Evolutionary conservation across 1,284 basidiomycete species (phyloP), one percentile per base, ranked within the genome.

Genomic region (Rugosomyces carneus): DNA sequence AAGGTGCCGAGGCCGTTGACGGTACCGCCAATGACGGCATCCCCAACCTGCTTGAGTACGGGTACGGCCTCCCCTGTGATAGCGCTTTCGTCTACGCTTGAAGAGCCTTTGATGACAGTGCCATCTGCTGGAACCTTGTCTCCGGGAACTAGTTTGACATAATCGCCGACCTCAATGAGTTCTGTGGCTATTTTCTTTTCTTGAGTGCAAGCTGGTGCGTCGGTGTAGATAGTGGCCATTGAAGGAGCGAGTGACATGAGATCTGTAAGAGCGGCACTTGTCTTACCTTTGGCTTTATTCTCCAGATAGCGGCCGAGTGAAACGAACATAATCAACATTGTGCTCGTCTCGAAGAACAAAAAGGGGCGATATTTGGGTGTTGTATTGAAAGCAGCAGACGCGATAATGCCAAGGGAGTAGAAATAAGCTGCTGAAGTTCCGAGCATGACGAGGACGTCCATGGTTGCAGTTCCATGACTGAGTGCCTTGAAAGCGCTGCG

Each of bases 311-410:
- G 83, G 1, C 95, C 96, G 23, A 99, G 80, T 3, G 92, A 93
- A 56, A 98, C 90, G 62, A 99, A 99, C 66, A 87, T 93, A 75
- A 99, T 89, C 48, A 99, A 73, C 96, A 99, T 99, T 13, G 94
- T 96, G 58, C 90, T 94, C 1, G 96, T 99, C 68, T 99, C 96
- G 68, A 99, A 99, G 71, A 98, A 99, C 24, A 93, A 82, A 60
- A 89, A 80, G 0, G 96, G 95, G 29, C 78, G 82, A 61, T 78
- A 89, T 45, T 78, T 76, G 0, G 81, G 72, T 4, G 80, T 75
- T 2, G 68, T 61, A 57, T 80, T 78, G 67, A 87, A 80, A 18
- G 80, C 71, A 27, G 85, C 81, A 38, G 74, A 72, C 54, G 89
- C 53, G 73, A 98, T 80, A 42, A 78, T 67, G 47, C 82, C 68